Base-by-base conservation (phyloP, 164 flowering plant genomes). In the Stephania yunnanensis region DNA sequence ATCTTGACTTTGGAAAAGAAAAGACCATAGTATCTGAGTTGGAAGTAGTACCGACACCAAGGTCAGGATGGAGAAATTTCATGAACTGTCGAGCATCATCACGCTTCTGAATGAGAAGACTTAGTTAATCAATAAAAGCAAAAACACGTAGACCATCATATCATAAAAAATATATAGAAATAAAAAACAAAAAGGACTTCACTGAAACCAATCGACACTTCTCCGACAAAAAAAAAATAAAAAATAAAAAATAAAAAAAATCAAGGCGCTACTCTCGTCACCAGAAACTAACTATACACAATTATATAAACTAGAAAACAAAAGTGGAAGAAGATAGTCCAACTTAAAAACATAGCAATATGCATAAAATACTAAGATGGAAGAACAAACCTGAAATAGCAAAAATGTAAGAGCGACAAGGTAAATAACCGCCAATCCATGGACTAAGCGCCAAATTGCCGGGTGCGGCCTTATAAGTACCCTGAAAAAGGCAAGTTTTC, bases 21-120 rank as follows among this genome's bases (percentile, higher is more conserved):
- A 15, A 70, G n/a, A 65, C 20, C 12, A 45, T 15, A 68, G 31
- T 46, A 31, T 53, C 13, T 74, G 70, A n/a, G 67, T 5, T 2
- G 70, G 52, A 73, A 50, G 71, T 69, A 76, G 77, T 92, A 96
- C 99, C 99, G 85, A 96, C 82, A 44, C 99, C 99, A 75, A 96
- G 98, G 80, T 92, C 94, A 74, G 93, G 97, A 82, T 96, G 98
- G 72, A 96, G 94, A 86, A 83, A 96, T 83, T 87, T 96, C 99
- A 96, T 94, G 73, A 96, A 94, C 73, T 92, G 97, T 45, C 96
- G 87, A 81, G 99, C 98, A 88, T 94, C 96, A 83, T 92, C 98
- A 79, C 99, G 98, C 45, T 86, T 91, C 99, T 96, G 88, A 9
- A 81, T 79, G 48, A 67, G 10, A 69, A 53, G 55, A 11, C 25